These are phyloP conservation scores for Hypoxylon rickii DNA, from an alignment of 495 filamentous ascomycete genomes.

Conservation along the genomic window DNA sequence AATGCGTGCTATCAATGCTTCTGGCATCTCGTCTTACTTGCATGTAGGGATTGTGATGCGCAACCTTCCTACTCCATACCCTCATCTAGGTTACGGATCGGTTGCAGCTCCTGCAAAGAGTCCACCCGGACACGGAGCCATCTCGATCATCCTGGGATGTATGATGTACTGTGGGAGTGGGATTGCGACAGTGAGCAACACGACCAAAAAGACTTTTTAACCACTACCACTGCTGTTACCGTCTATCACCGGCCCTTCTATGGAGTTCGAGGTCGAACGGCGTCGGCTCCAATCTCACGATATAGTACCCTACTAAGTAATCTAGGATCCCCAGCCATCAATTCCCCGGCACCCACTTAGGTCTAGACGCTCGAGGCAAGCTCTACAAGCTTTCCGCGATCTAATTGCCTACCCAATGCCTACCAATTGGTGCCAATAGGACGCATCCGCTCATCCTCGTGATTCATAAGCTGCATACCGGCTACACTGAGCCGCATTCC, in stretches of 20 bases:
- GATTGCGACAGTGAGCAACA: slow-evolving; percentile 8
- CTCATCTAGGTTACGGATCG: not conserved
- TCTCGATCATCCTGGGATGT: slow-evolving; percentile 12
- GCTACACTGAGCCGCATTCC: slow-evolving; percentile 33
- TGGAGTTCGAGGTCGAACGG: no score
- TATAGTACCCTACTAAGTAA: not conserved
- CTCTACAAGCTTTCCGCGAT: not conserved
- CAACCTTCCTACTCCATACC: not conserved
- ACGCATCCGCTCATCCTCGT: slow-evolving; percentile 3
- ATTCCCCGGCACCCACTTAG: not conserved
- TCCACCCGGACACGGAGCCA: slow-evolving; percentile 13
- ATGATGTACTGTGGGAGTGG: no score
- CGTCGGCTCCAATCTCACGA: not conserved
- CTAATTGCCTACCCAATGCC: not conserved
- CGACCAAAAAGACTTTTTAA: not conserved
- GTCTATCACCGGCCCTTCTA: no score
- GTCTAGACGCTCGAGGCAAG: not conserved
- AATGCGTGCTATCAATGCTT: slow-evolving; percentile 8
- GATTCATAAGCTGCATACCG: slow-evolving; percentile 10
- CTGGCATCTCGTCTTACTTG: not conserved
- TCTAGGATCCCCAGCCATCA: not conserved
- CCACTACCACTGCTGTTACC: not conserved
- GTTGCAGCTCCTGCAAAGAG: slow-evolving; percentile 13
- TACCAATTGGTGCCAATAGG: not conserved
- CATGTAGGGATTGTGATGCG: slow-evolving; percentile 4